Evolutionary conservation across 225 moss, liverwort and hornwort species (phyloP).

Genomic region (Bryum argenteum): DNA sequence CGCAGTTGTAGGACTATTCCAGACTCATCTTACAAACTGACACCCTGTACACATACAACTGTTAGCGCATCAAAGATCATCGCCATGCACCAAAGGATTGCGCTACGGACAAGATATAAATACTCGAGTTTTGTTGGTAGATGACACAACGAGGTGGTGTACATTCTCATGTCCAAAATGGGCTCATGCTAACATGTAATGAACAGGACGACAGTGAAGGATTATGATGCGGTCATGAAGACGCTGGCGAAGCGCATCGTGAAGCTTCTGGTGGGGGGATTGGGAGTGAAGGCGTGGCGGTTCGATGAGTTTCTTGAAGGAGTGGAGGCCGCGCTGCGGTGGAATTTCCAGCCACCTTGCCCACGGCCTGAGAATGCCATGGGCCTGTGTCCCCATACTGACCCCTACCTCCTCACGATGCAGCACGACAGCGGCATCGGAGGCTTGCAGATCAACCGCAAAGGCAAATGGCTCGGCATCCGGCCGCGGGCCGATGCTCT

Average conservation of each 20-base stretch:
- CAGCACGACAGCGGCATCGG: slow-evolving; percentile 53
- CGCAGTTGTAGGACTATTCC: neutral
- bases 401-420: slow-evolving; percentile 47
- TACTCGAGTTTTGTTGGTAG: no score
- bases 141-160: no score
- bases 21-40: neutral
- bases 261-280: slow-evolving; percentile 39
- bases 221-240: slow-evolving; percentile 49
- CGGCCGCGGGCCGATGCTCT: slow-evolving; percentile 41
- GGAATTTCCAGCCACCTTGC: slow-evolving; percentile 57
- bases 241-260: slow-evolving; percentile 46
- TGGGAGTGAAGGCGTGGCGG: slow-evolving; percentile 50
- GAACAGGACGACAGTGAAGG: slow-evolving; percentile 34
- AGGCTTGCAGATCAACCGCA: slow-evolving; percentile 45
- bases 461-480: slow-evolving; percentile 42
- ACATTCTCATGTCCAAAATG: no score
- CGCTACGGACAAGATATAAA: no score
- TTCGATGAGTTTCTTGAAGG: slow-evolving; percentile 43
- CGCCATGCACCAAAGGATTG: no score
- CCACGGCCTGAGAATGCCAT: slow-evolving; percentile 55
- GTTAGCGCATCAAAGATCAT: no score
- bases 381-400: slow-evolving; percentile 46
- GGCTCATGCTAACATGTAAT: neutral
- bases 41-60: no score
- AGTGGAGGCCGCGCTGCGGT: slow-evolving; percentile 43